phyloP scores from a whole-genome alignment of 495 filamentous ascomycete species.

The Xylaria castorea region DNA sequence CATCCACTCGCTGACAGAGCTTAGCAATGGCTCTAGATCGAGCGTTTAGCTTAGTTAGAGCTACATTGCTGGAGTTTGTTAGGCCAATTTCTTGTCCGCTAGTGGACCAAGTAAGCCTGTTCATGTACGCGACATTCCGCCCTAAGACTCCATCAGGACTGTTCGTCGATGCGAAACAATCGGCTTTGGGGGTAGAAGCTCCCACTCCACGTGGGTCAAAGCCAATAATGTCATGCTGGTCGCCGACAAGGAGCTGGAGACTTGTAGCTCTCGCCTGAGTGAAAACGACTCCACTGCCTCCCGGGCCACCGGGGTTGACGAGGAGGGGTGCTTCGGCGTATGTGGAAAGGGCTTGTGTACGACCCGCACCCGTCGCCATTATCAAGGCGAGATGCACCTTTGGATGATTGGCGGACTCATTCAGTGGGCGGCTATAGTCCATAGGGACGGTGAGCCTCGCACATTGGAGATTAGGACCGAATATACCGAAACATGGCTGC shows the following conservation, averaged over 20 bases:
- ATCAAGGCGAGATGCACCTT: slow-evolving; percentile 60
- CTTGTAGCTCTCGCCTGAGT: slow-evolving; percentile 44
- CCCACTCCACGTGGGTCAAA: slow-evolving; percentile 48
- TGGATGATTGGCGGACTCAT: slow-evolving; percentile 44
- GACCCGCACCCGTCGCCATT: slow-evolving; percentile 56
- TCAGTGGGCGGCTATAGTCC: slow-evolving; percentile 55
- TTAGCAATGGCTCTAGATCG: slow-evolving; percentile 40
- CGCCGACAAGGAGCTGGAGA: slow-evolving; percentile 52
- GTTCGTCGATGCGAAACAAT: slow-evolving; percentile 39
- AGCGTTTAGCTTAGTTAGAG: slow-evolving; percentile 40
- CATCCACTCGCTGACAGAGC: slow-evolving; percentile 47
- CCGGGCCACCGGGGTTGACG: slow-evolving; percentile 54
- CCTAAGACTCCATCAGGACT: slow-evolving; percentile 30
- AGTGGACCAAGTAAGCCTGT: slow-evolving; percentile 30
- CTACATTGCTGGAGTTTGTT: slow-evolving; percentile 46
- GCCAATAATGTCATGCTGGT: slow-evolving; percentile 42
- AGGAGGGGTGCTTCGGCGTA: slow-evolving; percentile 37
- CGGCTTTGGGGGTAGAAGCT: slow-evolving; percentile 40
- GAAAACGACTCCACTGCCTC: slow-evolving; percentile 55
- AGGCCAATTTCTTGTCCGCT: slow-evolving; percentile 39
- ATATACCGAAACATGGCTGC: slow-evolving; percentile 45
- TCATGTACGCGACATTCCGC: slow-evolving; percentile 38
- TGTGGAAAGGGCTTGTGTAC: slow-evolving; percentile 54
- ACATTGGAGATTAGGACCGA: slow-evolving; percentile 50
- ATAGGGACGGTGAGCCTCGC: slow-evolving; percentile 65